A percentile compares a stretch with the other conserved stretches of the same genome.
Conservation (phyloP, 2,329 filamentous ascomycete genomes). For the Pseudocercospora eumusae region DNA sequence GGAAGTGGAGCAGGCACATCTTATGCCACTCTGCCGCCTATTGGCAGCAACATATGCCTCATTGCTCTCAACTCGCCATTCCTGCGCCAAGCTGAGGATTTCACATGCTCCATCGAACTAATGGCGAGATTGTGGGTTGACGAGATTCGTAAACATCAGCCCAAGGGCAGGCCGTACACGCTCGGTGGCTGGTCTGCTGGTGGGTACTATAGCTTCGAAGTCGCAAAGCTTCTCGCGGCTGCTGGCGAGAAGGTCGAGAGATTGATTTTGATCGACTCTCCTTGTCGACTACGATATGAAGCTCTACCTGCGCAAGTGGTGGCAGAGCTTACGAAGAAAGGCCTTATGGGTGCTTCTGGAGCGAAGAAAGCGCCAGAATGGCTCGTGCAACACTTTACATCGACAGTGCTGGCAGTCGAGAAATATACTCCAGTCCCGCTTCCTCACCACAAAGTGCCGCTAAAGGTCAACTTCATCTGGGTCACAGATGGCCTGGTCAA, state of each 20-base stretch:
- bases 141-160: conserved; percentile 47
- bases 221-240: conserved; percentile 31
- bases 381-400: conserved; percentile 37
- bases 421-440: conserved; percentile 35
- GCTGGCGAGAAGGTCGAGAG: conserved; percentile 33
- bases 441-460: conserved; percentile 28
- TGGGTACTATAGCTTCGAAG: conserved; percentile 64
- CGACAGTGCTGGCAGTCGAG: conserved; percentile 35
- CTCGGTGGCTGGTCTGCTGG: conserved; percentile 76
- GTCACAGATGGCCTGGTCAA: conserved; percentile 37
- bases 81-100: conserved; percentile 33
- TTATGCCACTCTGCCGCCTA: conserved; percentile 43
- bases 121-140: conserved; percentile 34
- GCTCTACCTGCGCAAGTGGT: conserved; percentile 34
- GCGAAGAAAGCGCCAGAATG: conserved; percentile 37
- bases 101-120: conserved; percentile 35
- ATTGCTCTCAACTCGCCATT: conserved; percentile 44
- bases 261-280: conserved; percentile 37
- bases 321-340: conserved; percentile 31
- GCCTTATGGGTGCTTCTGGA: conserved; percentile 33
- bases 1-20: conserved; percentile 51
- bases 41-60: conserved; percentile 53
- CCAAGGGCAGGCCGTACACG: conserved; percentile 58
- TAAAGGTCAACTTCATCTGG: conserved; percentile 37
- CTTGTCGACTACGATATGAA: conserved; percentile 33